Evolutionary conservation across 2,329 filamentous ascomycete genomes (phyloP).

Genomic region (Fusarium mangiferae): DNA sequence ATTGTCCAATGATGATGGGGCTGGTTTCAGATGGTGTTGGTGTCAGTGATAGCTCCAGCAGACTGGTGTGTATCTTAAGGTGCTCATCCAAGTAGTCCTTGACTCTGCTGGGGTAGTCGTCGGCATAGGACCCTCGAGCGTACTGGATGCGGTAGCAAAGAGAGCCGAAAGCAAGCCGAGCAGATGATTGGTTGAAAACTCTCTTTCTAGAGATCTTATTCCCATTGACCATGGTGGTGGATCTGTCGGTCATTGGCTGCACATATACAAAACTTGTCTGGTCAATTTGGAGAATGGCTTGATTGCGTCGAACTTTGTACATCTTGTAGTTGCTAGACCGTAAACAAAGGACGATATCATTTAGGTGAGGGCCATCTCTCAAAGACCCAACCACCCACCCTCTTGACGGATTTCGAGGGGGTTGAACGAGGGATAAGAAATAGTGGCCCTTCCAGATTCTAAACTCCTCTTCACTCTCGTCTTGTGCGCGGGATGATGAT

Average conservation of each 20-base stretch:
- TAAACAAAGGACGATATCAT: background rate
- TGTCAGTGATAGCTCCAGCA: background rate
- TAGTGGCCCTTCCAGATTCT: background rate
- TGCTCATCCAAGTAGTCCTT: background rate
- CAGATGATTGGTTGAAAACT: background rate
- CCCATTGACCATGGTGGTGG: fast-evolving
- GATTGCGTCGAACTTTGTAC: background rate
- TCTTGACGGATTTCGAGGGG: background rate
- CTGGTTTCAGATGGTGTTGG: background rate
- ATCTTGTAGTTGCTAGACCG: fast-evolving
- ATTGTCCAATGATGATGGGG: background rate
- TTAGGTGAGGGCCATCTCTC: fast-evolving
- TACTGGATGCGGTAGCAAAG: background rate
- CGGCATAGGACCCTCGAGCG: background rate
- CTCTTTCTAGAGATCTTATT: fast-evolving
- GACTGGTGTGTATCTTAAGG: fast-evolving
- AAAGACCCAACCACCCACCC: background rate
- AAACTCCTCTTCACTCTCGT: fast-evolving
- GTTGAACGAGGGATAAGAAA: background rate
- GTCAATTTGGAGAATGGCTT: background rate
- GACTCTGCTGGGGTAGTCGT: background rate
- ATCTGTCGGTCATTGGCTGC: background rate
- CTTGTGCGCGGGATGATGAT: fast-evolving
- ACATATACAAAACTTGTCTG: background rate
- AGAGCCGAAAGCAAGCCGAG: fast-evolving